Evolutionary conservation across 257 asterid genomes (phyloP).

Genomic region (Solanum chiquidenum): DNA sequence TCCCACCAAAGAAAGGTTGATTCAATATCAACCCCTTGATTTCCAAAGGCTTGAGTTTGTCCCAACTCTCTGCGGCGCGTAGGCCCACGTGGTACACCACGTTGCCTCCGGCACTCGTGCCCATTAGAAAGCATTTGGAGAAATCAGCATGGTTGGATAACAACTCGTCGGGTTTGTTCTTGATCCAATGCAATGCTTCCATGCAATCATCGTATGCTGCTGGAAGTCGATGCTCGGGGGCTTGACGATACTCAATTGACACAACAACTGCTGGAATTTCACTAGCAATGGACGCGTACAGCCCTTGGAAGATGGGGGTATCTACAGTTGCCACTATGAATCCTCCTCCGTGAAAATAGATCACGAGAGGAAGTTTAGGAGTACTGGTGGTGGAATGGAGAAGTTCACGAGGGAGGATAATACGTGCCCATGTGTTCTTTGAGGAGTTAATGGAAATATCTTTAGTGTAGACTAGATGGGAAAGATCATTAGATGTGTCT

Average conservation of each 20-base stretch:
- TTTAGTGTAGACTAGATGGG: neutral
- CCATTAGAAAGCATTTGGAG: slow-evolving; percentile 11
- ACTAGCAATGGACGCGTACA: neutral
- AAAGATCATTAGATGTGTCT: neutral
- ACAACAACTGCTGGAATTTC: slow-evolving; percentile 4
- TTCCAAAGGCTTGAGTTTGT: neutral
- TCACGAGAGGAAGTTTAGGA: slow-evolving; percentile 11
- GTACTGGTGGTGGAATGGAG: neutral
- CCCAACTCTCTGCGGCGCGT: neutral
- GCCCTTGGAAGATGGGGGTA: neutral
- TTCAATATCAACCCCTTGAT: neutral
- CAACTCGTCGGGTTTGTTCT: slow-evolving; percentile 2
- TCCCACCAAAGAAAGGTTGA: neutral
- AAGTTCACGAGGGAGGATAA: neutral
- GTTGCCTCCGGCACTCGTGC: slow-evolving; percentile 17
- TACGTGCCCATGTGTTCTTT: slow-evolving; percentile 4
- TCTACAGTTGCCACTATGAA: slow-evolving; percentile 2
- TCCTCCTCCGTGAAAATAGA: slow-evolving; percentile 21
- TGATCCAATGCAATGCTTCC: slow-evolving; percentile 11
- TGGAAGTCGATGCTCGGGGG: slow-evolving; percentile 23
- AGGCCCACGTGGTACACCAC: slow-evolving; percentile 10
- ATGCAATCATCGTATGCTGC: slow-evolving; percentile 19
- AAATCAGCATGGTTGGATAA: slow-evolving; percentile 9
- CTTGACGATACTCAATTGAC: slow-evolving; percentile 16
- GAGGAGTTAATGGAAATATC: slow-evolving; percentile 10